Conservation (phyloP, 805 yeast species). For the Kodamaea hsintzibuensis region DNA sequence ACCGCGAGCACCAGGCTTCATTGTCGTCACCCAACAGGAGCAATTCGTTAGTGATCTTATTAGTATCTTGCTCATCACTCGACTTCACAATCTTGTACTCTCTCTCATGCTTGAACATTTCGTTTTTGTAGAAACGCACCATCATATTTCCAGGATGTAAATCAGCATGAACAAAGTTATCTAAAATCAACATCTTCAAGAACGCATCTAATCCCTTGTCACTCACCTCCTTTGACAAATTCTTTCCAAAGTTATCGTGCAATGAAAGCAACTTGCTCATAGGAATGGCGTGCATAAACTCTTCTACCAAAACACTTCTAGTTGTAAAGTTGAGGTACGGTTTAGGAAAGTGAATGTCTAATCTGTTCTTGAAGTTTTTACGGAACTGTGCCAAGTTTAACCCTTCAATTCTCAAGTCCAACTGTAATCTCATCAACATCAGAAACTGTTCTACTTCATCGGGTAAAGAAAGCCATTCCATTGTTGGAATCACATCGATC, state of each 20-base stretch:
- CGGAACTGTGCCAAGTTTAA: conserved; percentile 72
- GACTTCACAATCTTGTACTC: conserved; percentile 45
- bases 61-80: conserved; percentile 47
- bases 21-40: conserved; percentile 33
- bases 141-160: conserved; percentile 95
- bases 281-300: conserved; percentile 78
- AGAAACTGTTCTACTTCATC: conserved; percentile 91
- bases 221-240: conserved; percentile 65
- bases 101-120: conserved; percentile 40
- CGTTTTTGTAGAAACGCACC: conserved; percentile 63
- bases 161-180: conserved; percentile 95
- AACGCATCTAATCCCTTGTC: conserved; percentile 89
- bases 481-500: conserved; percentile 78
- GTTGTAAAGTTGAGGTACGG: conserved; percentile 68
- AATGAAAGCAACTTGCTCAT: conserved; percentile 67
- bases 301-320: conserved; percentile 79
- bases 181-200: conserved; percentile 86
- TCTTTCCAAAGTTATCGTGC: conserved; percentile 44
- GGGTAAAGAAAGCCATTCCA: conserved; percentile 97
- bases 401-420: conserved; percentile 89
- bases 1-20: conserved; percentile 45
- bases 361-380: conserved; percentile 57
- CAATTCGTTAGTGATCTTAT: conserved; percentile 45
- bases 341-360: conserved; percentile 76
- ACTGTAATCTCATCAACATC: conserved; percentile 80